Percentiles rank a stretch among this genome's conserved stretches.
Conservation (phyloP, 495 filamentous ascomycete species). For the Trichoderma virens region DNA sequence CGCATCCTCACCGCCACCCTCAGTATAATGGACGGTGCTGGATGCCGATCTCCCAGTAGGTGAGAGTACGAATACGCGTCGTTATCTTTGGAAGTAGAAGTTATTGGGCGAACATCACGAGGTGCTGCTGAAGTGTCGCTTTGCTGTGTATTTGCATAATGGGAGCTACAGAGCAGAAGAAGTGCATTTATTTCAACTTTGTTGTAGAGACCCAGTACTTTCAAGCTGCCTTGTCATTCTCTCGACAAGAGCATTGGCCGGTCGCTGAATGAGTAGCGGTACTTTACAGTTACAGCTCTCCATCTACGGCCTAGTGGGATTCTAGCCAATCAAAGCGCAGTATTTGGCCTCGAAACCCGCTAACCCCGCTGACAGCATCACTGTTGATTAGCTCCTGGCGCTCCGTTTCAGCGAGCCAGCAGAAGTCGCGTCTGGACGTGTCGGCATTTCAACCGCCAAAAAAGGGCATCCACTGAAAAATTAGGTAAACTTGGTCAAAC, state of each 20-base stretch:
- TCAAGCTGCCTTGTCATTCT: no score
- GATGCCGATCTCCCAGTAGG: not conserved
- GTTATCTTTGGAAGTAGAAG: not conserved
- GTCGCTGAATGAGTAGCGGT: no score
- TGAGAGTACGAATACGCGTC: not conserved
- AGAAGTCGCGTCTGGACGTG: conserved; percentile 7
- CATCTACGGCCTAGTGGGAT: no score
- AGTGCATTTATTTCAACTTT: no score
- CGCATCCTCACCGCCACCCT: not conserved
- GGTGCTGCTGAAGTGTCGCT: not conserved
- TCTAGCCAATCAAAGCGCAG: no score
- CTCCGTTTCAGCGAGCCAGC: not conserved
- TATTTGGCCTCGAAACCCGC: not conserved
- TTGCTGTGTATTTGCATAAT: not conserved
- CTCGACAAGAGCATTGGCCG: no score
- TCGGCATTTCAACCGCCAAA: not conserved
- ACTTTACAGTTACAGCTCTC: no score
- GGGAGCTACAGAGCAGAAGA: not conserved
- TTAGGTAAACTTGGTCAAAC: conserved; percentile 8
- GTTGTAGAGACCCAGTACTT: no score
- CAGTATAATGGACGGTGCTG: not conserved
- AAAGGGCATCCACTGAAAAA: conserved; percentile 1
- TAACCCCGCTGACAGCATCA: not conserved
- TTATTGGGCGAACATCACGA: not conserved
- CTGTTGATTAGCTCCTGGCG: not conserved